Conservation (phyloP, 2,329 filamentous ascomycete species). For the Aspergillus jensenii region DNA sequence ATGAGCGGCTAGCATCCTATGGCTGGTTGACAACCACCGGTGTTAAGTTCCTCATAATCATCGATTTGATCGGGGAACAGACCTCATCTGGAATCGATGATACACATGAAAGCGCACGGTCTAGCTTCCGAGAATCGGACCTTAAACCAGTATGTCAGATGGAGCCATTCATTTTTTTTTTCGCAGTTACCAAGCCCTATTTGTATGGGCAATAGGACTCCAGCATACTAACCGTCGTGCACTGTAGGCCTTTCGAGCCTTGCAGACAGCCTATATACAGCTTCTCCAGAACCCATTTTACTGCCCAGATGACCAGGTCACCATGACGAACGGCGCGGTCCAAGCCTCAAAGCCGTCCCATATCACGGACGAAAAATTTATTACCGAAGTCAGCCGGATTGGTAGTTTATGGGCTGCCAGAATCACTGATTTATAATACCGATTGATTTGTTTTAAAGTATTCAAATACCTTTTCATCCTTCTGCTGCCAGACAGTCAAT, state of each 20-base stretch:
- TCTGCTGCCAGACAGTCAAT: not conserved
- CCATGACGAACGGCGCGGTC: constrained; percentile 49
- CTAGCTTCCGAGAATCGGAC: constrained; percentile 80
- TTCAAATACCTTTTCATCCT: not conserved
- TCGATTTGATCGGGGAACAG: constrained; percentile 80
- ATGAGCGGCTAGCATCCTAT: constrained; percentile 90
- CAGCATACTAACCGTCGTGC: not conserved
- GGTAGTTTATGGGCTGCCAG: constrained; percentile 83
- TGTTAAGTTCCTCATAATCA: constrained; percentile 82
- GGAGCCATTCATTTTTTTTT: not conserved
- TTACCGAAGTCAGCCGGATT: constrained; percentile 78
- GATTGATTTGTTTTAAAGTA: not conserved
- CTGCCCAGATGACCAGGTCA: constrained; percentile 78
- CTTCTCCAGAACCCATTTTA: constrained; percentile 95
- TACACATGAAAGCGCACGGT: constrained; percentile 42
- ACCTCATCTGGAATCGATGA: constrained; percentile 35
- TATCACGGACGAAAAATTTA: constrained; percentile 80
- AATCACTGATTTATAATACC: constrained; percentile 64
- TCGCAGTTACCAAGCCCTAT: not conserved
- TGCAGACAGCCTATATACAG: constrained; percentile 88
- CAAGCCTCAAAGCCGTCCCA: constrained; percentile 53
- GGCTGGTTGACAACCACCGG: constrained; percentile 97
- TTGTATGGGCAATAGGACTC: not conserved
- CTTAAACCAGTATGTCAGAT: constrained; percentile 67
- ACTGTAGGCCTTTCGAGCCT: constrained; percentile 73